phyloP scores from a whole-genome alignment of 768 basidiomycete genomes.

The Collybiopsis confluens region DNA sequence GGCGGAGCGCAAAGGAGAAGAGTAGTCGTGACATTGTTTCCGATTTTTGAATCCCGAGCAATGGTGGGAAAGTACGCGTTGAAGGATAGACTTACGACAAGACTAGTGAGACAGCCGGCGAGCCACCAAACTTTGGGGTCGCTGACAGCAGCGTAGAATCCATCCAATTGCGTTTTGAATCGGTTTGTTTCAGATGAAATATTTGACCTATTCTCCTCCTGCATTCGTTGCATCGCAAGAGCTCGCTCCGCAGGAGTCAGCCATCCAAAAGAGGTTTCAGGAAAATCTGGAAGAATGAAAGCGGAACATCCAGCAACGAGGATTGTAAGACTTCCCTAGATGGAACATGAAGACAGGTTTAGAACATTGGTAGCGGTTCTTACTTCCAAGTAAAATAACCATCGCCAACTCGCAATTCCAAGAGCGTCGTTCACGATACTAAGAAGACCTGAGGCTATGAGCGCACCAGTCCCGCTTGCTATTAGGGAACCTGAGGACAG shows the following conservation, averaged over 20 bases:
- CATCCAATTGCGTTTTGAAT: conserved; percentile 25
- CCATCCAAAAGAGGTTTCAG: conserved; percentile 54
- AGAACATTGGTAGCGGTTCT: no score
- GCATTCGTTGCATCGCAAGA: conserved; percentile 57
- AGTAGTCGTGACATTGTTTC: conserved; percentile 45
- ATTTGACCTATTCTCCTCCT: conserved; percentile 29
- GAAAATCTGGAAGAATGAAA: conserved; percentile 74
- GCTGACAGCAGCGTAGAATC: conserved; percentile 53
- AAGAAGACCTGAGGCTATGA: conserved; percentile 75
- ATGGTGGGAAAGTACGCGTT: conserved; percentile 59
- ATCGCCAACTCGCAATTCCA: conserved; percentile 74
- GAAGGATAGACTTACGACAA: conserved; percentile 46
- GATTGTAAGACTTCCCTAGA: conserved; percentile 60
- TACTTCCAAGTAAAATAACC: no score
- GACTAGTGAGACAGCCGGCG: conserved; percentile 41
- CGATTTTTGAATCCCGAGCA: conserved; percentile 37
- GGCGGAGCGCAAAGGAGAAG: conserved; percentile 64
- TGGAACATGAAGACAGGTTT: no score
- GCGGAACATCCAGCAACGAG: conserved; percentile 44
- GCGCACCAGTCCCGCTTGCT: conserved; percentile 77
- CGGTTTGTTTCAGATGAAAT: not conserved
- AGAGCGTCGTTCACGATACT: conserved; percentile 64
- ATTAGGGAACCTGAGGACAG: conserved; percentile 71
- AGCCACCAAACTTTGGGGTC: conserved; percentile 66
- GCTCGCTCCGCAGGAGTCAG: conserved; percentile 52